Evolutionary conservation across 2,329 filamentous ascomycete genomes (phyloP), one percentile per base, ranked within the genome.

Genomic region (Lizonia empirigonia): DNA sequence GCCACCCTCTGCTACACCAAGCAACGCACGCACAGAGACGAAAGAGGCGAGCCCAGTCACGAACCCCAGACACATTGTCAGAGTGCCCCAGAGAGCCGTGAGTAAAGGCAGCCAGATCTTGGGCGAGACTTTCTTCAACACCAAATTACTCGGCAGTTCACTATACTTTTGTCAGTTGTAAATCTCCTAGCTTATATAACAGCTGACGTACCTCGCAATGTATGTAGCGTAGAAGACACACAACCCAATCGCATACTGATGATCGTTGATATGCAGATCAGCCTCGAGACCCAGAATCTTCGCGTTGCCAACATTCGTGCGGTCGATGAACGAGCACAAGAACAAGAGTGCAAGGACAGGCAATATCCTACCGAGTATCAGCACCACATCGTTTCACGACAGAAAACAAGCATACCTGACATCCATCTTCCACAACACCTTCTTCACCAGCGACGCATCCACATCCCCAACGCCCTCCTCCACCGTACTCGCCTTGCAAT

Each of bases 281-380:
- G 74, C 58, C 59, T 87, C 82, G 12, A 90, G 76, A 0, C 83
- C 82, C 42, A 86, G 78, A 7, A 89, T 83, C 54, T 84, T 84
- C 19, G 86, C 86, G 63, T 89, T 89, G 29, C 86, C 87, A 29
- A 89, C 84, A 65, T 89, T 90, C n/a, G 86, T 88, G 33, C 87
- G 80, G 69, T 89, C 87, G 47, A 83, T 76, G 56, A 83, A 82
- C 1, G 85, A 87, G 71, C 83, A 87, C 8, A 88, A 76, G 59
- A 87, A 87, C 1, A 89, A 74, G 0, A 88, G 62, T 0, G 84
- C 80, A n/a, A 89, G 77, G 6, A 85, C 71, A 0, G 85, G 85
- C 6, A 88, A 74, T 20, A 88, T 81, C 39, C 83, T 86, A 39
- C 15, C 8, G 12, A 12, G 16, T 10, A 18, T 55, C 15, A 56